These are phyloP conservation scores for Cladosporium cucumerinum DNA, from an alignment of 2,329 filamentous ascomycete genomes.

Conservation along the genomic window DNA sequence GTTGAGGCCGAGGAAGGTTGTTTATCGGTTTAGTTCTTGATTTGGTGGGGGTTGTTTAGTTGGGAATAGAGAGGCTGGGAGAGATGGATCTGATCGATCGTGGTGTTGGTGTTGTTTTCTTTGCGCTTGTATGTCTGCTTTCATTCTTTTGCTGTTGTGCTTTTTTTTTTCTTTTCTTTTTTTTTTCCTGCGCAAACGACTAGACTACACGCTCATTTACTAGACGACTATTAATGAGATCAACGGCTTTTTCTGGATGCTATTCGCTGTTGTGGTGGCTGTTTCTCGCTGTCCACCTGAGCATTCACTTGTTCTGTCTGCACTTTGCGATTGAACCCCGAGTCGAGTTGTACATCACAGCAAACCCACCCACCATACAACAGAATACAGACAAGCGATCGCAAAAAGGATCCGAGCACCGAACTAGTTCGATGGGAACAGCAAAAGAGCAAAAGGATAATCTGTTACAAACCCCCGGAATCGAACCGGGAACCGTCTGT, in stretches of 20 bases:
- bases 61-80: no score
- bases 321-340: no score
- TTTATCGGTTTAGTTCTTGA: background rate
- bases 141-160: no score
- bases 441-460: background rate
- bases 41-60: background rate
- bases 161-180: background rate
- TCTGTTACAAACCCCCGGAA: background rate
- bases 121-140: background rate
- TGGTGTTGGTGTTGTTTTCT: background rate
- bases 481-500: background rate
- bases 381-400: no score
- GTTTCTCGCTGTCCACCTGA: no score
- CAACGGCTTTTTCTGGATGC: background rate
- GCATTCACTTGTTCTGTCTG: no score
- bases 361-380: no score
- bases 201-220: background rate
- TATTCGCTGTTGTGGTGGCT: background rate
- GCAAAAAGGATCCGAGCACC: no score
- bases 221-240: background rate
- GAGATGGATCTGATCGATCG: no score
- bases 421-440: background rate
- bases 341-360: no score
- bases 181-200: background rate
- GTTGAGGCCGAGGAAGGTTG: constrained; percentile 26